Percentiles rank a stretch among this genome's conserved stretches.
These are phyloP conservation scores for Lachnellula subtilissima DNA, from an alignment of 2,329 filamentous ascomycete species.

Conservation along the genomic window DNA sequence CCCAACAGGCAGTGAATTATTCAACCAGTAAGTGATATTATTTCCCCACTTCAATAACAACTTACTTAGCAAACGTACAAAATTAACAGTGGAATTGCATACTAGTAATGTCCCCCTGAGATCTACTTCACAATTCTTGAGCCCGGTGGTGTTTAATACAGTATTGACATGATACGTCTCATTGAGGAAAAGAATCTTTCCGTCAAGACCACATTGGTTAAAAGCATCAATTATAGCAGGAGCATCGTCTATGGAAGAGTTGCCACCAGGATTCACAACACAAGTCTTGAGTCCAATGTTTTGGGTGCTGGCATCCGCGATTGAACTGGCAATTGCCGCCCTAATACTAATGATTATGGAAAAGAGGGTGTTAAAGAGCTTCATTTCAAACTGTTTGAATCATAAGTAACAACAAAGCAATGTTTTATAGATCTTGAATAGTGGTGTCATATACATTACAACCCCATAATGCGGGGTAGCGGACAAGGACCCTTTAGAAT, in stretches of 20 bases:
- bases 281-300: not conserved
- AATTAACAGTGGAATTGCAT: conserved; percentile 17
- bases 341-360: too few relatives aligned
- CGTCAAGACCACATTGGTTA: conserved; percentile 35
- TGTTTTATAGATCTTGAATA: too few relatives aligned
- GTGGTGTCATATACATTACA: too few relatives aligned
- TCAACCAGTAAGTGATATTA: conserved; percentile 48
- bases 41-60: conserved; percentile 34
- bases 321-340: too few relatives aligned
- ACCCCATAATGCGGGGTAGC: too few relatives aligned
- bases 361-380: too few relatives aligned
- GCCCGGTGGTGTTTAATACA: conserved; percentile 40
- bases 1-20: conserved; percentile 44
- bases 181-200: conserved; percentile 38
- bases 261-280: not conserved
- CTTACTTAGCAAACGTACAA: not conserved
- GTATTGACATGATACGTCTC: conserved; percentile 41
- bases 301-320: too few relatives aligned
- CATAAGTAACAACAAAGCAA: too few relatives aligned
- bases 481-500: too few relatives aligned
- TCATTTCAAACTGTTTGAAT: too few relatives aligned
- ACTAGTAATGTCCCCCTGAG: conserved; percentile 49
- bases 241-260: conserved; percentile 32
- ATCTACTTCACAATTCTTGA: conserved; percentile 41
- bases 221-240: conserved; percentile 40